phyloP scores from a whole-genome alignment of 495 filamentous ascomycete genomes.

The Corynascus novoguineensis region DNA sequence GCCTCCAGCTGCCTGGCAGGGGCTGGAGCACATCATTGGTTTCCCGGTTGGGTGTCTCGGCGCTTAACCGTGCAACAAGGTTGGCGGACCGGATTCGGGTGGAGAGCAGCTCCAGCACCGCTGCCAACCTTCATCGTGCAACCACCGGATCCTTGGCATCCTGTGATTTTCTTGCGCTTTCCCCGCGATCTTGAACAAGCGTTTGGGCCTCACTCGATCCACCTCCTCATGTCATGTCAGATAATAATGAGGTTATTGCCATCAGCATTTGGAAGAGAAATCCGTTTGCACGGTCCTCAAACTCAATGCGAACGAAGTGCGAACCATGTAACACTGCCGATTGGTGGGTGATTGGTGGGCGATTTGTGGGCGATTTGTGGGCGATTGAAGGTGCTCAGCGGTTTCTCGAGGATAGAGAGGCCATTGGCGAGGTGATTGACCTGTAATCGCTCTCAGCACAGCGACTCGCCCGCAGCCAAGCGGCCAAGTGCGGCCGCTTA shows the following conservation, averaged over 20 bases:
- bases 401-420: constrained; percentile 9
- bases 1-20: constrained; percentile 1
- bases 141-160: neutral
- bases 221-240: neutral
- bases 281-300: no score
- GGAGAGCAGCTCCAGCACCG: neutral
- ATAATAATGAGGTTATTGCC: neutral
- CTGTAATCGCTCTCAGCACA: constrained; percentile 22
- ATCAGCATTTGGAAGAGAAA: no score
- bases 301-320: no score
- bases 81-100: constrained; percentile 14
- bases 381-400: constrained; percentile 13
- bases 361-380: no score
- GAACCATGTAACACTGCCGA: no score
- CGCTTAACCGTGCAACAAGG: constrained; percentile 20
- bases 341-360: no score
- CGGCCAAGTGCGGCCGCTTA: constrained; percentile 22
- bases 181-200: neutral
- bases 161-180: neutral
- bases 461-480: constrained; percentile 30
- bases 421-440: constrained; percentile 21
- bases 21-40: constrained; percentile 13
- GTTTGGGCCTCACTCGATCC: neutral
- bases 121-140: neutral
- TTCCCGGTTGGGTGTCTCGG: constrained; percentile 8